phyloP scores from a whole-genome alignment of 345 rosid species.

The Salix purpurea region DNA sequence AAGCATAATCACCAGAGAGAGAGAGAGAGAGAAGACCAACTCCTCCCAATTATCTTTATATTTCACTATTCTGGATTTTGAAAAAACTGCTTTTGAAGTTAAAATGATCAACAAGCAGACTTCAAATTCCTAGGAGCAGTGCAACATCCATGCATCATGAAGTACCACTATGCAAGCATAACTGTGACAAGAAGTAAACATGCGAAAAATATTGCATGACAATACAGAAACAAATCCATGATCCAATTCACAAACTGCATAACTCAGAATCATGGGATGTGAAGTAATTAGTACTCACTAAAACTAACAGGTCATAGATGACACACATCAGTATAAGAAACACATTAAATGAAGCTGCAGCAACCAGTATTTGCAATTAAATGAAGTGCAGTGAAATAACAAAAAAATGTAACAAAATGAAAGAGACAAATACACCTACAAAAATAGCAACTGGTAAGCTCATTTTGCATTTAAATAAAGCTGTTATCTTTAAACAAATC shows the following conservation, averaged over 20 bases:
- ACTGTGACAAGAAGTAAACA: not conserved
- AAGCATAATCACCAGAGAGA: not conserved
- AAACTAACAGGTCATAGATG: not conserved
- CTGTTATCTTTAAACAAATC: conserved; percentile 6
- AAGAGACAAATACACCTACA: not conserved
- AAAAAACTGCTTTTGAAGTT: not conserved
- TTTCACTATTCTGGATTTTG: not conserved
- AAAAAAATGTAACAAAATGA: not conserved
- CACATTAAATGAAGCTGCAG: not conserved
- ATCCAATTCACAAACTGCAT: not conserved
- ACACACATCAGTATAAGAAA: not conserved
- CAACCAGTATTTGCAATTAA: not conserved
- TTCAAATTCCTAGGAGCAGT: not conserved
- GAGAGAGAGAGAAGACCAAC: not conserved
- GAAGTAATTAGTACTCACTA: not conserved
- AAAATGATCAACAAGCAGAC: not conserved
- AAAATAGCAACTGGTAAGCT: conserved; percentile 1
- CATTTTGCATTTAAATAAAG: not conserved
- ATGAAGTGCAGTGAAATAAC: not conserved
- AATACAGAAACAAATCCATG: not conserved
- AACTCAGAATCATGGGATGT: not conserved
- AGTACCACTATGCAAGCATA: not conserved
- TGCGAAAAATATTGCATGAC: not conserved
- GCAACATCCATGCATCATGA: not conserved
- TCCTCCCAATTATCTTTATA: not conserved